Evolutionary conservation across 164 flowering plant species (phyloP).

Genomic region (Kalanchoe fedtschenkoi): DNA sequence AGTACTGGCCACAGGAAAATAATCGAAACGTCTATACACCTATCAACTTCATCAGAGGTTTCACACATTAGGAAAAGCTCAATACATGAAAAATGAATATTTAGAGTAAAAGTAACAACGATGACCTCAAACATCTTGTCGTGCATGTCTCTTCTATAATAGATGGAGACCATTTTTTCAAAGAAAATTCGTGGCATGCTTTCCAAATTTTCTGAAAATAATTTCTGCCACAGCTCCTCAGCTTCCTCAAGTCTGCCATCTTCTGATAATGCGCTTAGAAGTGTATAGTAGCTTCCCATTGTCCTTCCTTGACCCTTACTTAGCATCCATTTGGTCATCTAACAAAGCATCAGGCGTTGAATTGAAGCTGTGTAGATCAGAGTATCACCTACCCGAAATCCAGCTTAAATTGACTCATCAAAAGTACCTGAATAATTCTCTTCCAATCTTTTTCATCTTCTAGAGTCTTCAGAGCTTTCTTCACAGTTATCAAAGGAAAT

Average conservation of each 20-base stretch:
- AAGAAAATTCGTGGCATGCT: constrained; percentile 70
- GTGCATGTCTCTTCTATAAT: constrained; percentile 56
- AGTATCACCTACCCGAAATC: background rate
- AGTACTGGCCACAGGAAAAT: background rate
- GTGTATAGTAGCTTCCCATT: constrained; percentile 68
- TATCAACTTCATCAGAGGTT: background rate
- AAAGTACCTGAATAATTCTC: constrained; percentile 72
- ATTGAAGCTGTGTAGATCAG: background rate
- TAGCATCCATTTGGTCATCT: constrained; percentile 95
- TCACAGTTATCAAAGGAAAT: constrained; percentile 76
- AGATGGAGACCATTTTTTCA: constrained; percentile 70
- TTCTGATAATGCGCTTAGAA: constrained; percentile 70
- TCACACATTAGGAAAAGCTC: background rate
- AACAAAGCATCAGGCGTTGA: constrained; percentile 5
- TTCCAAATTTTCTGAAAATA: constrained; percentile 61
- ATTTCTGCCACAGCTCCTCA: constrained; percentile 60
- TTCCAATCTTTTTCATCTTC: constrained; percentile 75
- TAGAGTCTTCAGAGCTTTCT: constrained; percentile 77
- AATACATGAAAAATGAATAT: background rate
- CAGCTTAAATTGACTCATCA: background rate
- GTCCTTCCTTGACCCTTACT: constrained; percentile 98
- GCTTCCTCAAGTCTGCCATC: constrained; percentile 88
- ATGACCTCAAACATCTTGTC: constrained; percentile 85
- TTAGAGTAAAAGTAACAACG: background rate
- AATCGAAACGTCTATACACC: background rate